Evolutionary conservation across 2,329 filamentous ascomycete species (phyloP).

Genomic region (Epichloe scottii): DNA sequence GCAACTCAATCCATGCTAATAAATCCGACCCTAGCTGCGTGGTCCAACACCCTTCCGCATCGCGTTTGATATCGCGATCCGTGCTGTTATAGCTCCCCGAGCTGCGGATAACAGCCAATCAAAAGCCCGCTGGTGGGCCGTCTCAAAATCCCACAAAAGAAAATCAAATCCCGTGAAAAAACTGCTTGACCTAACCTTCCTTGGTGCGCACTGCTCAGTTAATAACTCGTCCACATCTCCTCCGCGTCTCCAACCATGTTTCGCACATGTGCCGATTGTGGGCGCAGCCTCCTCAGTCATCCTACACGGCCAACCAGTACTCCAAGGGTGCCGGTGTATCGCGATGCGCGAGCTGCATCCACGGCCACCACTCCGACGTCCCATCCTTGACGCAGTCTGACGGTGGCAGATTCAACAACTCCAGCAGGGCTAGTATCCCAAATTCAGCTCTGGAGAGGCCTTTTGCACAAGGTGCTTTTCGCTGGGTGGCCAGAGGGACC

Average conservation of each 20-base stretch:
- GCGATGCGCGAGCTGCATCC: conserved; percentile 6
- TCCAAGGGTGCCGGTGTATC: conserved; percentile 3
- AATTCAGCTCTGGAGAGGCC: conserved; percentile 1
- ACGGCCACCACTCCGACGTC: conserved; percentile 5
- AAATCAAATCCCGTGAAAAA: no score
- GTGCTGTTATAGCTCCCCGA: conserved; percentile 8
- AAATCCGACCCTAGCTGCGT: no score
- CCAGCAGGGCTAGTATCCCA: not conserved
- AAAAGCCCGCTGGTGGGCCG: no score
- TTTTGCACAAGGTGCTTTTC: conserved; percentile 8
- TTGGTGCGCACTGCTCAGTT: no score
- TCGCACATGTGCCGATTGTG: not conserved
- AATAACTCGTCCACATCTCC: no score
- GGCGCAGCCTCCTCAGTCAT: not conserved
- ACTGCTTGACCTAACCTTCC: no score
- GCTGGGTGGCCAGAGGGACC: conserved; percentile 11
- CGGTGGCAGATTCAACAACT: conserved; percentile 9
- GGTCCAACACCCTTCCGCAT: no score
- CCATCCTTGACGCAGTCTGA: not conserved
- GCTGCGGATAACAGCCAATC: no score
- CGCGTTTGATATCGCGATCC: no score
- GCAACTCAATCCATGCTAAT: no score
- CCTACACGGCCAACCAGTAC: conserved; percentile 3
- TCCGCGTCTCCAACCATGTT: not conserved
- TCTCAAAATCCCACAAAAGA: no score